These are phyloP conservation scores for Nannizzia gypsea DNA, from an alignment of 2,329 filamentous ascomycete species.

Conservation along the genomic window DNA sequence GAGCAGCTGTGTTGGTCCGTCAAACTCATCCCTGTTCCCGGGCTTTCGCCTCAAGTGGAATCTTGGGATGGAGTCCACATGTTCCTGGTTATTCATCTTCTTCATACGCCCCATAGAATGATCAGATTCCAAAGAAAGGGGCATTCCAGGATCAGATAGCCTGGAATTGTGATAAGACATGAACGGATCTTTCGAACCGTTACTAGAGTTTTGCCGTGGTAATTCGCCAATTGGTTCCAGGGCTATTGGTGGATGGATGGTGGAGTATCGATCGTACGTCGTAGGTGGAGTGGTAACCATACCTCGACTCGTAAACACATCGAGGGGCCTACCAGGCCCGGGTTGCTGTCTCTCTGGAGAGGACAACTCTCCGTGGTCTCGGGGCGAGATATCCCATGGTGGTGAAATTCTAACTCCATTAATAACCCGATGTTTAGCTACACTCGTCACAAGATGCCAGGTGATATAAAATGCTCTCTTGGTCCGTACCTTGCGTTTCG, in stretches of 20 bases:
- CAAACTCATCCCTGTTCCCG: constrained; percentile 78
- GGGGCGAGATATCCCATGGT: constrained; percentile 8
- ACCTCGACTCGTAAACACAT: constrained; percentile 18
- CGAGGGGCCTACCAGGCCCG: constrained; percentile 23
- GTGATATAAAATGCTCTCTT: background rate
- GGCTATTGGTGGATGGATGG: constrained; percentile 20
- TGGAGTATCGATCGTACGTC: constrained; percentile 21
- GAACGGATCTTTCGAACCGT: constrained; percentile 26
- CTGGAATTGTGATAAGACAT: constrained; percentile 22
- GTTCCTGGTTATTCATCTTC: constrained; percentile 23
- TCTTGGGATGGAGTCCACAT: constrained; percentile 22
- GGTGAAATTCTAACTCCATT: constrained; percentile 9
- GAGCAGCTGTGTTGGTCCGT: constrained; percentile 73
- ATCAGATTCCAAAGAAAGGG: constrained; percentile 25
- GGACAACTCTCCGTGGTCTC: constrained; percentile 11
- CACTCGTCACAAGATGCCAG: background rate
- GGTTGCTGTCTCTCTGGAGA: constrained; percentile 16
- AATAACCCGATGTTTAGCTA: constrained; percentile 6
- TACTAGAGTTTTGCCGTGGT: constrained; percentile 21
- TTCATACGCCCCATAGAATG: constrained; percentile 28
- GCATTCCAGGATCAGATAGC: constrained; percentile 23
- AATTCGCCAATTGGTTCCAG: constrained; percentile 24
- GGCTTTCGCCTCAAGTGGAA: constrained; percentile 48
- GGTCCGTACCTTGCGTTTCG: constrained; percentile 4
- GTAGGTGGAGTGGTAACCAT: constrained; percentile 20